A percentile compares a stretch with the other conserved stretches of the same genome.
phyloP scores from a whole-genome alignment of 345 rosid genomes.

The Dipteronia dyeriana region DNA sequence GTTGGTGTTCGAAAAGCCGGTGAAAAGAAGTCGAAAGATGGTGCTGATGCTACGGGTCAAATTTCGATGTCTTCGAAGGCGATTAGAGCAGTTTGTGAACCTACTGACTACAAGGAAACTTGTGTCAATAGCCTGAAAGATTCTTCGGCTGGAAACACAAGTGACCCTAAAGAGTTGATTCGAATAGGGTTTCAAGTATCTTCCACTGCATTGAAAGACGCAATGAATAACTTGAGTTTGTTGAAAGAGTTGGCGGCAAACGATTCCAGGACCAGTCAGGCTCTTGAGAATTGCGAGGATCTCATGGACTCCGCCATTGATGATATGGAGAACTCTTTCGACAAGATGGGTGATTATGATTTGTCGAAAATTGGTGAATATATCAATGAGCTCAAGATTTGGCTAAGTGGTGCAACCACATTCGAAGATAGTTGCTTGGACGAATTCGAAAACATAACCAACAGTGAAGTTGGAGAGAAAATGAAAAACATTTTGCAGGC shows the following conservation, averaged over 20 bases:
- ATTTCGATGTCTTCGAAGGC: constrained; percentile 41
- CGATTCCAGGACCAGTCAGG: constrained; percentile 52
- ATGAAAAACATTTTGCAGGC: constrained; percentile 44
- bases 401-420: constrained; percentile 79
- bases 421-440: constrained; percentile 77
- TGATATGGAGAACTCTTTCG: constrained; percentile 53
- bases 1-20: constrained; percentile 28
- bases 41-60: background rate
- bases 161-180: constrained; percentile 62
- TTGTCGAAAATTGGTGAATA: constrained; percentile 29
- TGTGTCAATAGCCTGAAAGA: constrained; percentile 48
- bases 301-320: constrained; percentile 55
- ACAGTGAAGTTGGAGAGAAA: constrained; percentile 32
- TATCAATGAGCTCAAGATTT: constrained; percentile 53
- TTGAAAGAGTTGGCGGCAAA: constrained; percentile 37
- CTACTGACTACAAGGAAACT: constrained; percentile 54
- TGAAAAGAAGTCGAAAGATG: background rate
- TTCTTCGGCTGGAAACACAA: constrained; percentile 40
- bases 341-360: constrained; percentile 42
- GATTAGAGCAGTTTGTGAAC: constrained; percentile 56
- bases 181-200: constrained; percentile 49
- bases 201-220: constrained; percentile 36
- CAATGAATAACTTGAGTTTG: constrained; percentile 41
- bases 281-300: constrained; percentile 53
- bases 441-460: constrained; percentile 57